Evolutionary conservation across 148 eudicot genomes (phyloP), one percentile per base, ranked within the genome.

Genomic region (Rhododendron kiyosumense): DNA sequence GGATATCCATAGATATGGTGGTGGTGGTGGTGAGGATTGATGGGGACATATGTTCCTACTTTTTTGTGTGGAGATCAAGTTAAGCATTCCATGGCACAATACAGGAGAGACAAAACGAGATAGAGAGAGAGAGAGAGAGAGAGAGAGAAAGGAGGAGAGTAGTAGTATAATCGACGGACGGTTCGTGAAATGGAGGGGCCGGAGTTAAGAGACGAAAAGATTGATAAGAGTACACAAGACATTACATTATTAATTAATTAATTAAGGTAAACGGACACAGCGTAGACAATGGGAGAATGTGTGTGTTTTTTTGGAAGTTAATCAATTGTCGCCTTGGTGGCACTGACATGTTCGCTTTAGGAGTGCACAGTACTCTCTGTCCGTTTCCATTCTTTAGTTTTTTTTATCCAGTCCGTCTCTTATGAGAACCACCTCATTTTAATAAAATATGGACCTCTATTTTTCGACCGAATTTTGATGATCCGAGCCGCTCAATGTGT

Each of bases 1-100:
- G 17, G 54, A 69, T 77, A 34, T 41, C 45, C 45, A 41, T 22
- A 36, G 76, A 67, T 63, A 59, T 61, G 43, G 45, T 63, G 81
- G 54, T 22, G 52, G 34, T 36, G 48, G 30, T 30, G 82, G 65
- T 8, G 8, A 43, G 73, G 43, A 71, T 30, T 41, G 83, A 36
- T 83, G 82, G 75, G 20, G 87, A 81, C 84, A 71, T 71, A 71
- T 13, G 76, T 30, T 69, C 74, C 28, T 36, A 10, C 69, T 80
- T 65, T 38, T 59, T 32, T 76, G 49, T 74, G 74, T 76, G 32
- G 26, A 28, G 30, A 43, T 54, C 57, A 45, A 78, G 54, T 46
- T 46, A 34, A 7, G 82, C 0, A 8, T n/a, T 43, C 45, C 7
- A 41, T 36, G 24, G 48, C 34, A 41, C 17, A 48, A 28, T n/a